phyloP scores from a whole-genome alignment of 2,329 filamentous ascomycete genomes.

The Pseudocercospora fuligena region DNA sequence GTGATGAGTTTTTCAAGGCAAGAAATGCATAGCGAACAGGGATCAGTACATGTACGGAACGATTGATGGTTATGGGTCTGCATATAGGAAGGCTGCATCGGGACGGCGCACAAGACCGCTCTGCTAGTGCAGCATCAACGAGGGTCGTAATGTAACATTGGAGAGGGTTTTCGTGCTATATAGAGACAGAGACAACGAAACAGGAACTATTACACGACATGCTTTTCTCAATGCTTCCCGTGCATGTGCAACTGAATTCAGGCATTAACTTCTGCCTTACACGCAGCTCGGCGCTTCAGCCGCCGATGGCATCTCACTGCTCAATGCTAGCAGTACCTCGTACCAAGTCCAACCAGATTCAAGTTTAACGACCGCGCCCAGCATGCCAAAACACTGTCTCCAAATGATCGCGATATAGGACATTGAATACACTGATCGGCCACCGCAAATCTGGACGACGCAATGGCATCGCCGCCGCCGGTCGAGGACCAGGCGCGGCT shows the following conservation, averaged over 20 bases:
- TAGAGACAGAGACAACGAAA: conserved; percentile 12
- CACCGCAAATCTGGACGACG: conserved; percentile 31
- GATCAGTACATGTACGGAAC: neutral
- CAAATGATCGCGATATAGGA: conserved; percentile 7
- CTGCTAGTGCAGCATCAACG: conserved; percentile 33
- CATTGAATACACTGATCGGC: neutral
- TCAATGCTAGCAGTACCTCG: neutral
- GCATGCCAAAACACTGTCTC: conserved; percentile 15
- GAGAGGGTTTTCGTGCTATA: neutral
- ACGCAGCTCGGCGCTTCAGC: neutral
- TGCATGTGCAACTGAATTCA: neutral
- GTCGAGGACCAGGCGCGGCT: conserved; percentile 74
- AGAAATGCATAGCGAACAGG: neutral
- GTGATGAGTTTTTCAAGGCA: neutral
- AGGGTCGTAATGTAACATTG: conserved; percentile 15
- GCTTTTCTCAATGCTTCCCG: neutral
- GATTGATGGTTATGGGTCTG: neutral
- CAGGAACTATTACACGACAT: too few relatives aligned
- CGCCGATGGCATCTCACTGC: neutral
- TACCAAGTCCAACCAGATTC: neutral
- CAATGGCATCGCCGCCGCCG: conserved; percentile 47
- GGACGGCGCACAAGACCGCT: conserved; percentile 22
- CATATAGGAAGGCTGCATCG: conserved; percentile 13
- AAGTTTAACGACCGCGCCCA: neutral
- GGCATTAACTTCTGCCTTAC: neutral